Evolutionary conservation across 345 rosid genomes (phyloP), one percentile per base, ranked within the genome.

Genomic region (Chamaenerion angustifolium): DNA sequence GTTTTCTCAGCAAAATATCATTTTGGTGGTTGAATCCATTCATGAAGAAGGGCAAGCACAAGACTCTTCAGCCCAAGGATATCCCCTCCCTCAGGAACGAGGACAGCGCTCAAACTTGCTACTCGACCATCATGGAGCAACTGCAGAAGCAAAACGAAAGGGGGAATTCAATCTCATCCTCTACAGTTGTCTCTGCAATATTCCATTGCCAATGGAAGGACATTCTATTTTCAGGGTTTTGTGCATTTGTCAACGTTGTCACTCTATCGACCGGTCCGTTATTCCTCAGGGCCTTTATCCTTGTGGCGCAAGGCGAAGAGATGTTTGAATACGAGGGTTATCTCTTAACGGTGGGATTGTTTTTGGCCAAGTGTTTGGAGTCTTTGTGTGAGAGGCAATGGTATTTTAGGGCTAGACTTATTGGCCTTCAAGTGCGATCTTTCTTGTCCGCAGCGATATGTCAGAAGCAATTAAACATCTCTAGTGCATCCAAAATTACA

Each of bases 1-100:
- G 77, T 12, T 27, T 64, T 49, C 50, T 75, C 12, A 75, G 74
- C 53, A 58, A 15, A 42, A 46, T 75, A 62, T 64, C 71, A 16
- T 75, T 81, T 63, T 71, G 74, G 79, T 77, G 83, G 88, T 42
- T 77, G 63, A 73, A 71, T 71, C 70, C 83, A 45, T 49, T 81
- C 12, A 43, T 81, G 79, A 73, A 63, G 49, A 64, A 66, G 46
- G 81, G 83, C 7, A 71, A 62, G 42, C 40, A 62, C 52, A 67
- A 68, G 63, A 46, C 56, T 35, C 68, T 81, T 0, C 71, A 60
- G 21, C 65, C 68, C 16, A 51, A 72, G 27, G 79, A 81, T 48
- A 59, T 81, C 45, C 81, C 88, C 23, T 43, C 35, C 11, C 51
- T 75, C 25, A 57, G 79, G 48, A 40, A 12, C 14, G 64, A 42